Base-by-base conservation (phyloP, 1,139 yeast genomes). In the Petasospora fabianii region DNA sequence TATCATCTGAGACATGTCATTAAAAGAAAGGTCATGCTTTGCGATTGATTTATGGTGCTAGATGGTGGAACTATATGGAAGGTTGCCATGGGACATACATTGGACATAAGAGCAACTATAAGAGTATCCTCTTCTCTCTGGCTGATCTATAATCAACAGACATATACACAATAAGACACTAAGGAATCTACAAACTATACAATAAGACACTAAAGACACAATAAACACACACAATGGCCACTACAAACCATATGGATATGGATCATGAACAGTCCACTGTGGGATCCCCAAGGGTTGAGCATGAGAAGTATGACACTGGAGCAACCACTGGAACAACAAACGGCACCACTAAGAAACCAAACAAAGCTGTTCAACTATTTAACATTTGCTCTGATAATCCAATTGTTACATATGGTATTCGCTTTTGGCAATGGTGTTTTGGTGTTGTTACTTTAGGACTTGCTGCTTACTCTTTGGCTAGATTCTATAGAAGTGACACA, bases 211-310 rank as follows among this genome's bases (percentile, higher is more conserved):
- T 13, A 24, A 10, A 6, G 43, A 43, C 15, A 15, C 30, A 7
- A 17, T 16, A n/a, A 30, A 6, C 26, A 17, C 27, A 13, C 19
- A 28, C 8, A 14, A 27, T n/a, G 29, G 29, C n/a, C 20, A 28
- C 16, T 9, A 6, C 24, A 10, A n/a, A 5, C 6, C 13, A 13
- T 4, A 14, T 22, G 3, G 33, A 27, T 13, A 14, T 21, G 24
- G 35, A 32, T 10, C 50, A 51, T 29, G 54, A 50, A 29, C 46
- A 49, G 37, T 48, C 54, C 18, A 50, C 52, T 7, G 47, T 49
- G 17, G 33, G 37, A 27, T 47, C 51, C 9, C 51, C 51, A 24
- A 43, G 46, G 5, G 47, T 40, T 7, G 43, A 45, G 4, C 35
- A 37, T 11, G 51, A 48, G 33, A 46, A 48, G 39, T 27, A 42